Conservation (phyloP, 202 grass and related monocot species). For the Eragrostis tef region DNA sequence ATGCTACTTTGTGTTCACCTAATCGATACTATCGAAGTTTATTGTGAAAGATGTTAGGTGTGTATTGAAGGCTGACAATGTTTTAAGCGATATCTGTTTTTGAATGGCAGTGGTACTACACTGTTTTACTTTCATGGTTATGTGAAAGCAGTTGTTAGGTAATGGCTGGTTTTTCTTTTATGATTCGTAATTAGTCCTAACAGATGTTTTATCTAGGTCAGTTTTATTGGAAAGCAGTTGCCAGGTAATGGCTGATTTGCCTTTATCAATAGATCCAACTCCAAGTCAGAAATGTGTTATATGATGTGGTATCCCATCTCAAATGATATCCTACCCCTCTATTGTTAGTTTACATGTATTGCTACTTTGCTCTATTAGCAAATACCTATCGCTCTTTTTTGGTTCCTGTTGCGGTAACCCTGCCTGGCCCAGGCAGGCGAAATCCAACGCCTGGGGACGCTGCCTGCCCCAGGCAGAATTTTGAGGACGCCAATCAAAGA, state of each 20-base stretch:
- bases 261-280: background rate
- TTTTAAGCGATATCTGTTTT: background rate
- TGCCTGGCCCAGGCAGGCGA: no score
- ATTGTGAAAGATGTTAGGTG: constrained; percentile 9
- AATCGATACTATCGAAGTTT: background rate
- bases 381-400: background rate
- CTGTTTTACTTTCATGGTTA: background rate
- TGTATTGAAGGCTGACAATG: constrained; percentile 8
- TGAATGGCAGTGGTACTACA: background rate
- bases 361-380: background rate
- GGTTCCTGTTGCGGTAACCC: no score
- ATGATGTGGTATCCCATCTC: background rate
- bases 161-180: background rate
- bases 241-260: constrained; percentile 6
- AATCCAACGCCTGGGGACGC: no score
- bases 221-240: constrained; percentile 16
- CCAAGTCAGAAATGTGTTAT: background rate
- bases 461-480: no score
- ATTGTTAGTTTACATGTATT: constrained; percentile 15
- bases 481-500: no score
- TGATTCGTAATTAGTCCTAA: background rate
- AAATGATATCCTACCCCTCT: constrained; percentile 20
- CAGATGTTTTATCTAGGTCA: constrained; percentile 23
- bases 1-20: background rate
- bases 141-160: background rate